phyloP scores from a whole-genome alignment of 345 rosid species.

The Odontarrhena argentea region DNA sequence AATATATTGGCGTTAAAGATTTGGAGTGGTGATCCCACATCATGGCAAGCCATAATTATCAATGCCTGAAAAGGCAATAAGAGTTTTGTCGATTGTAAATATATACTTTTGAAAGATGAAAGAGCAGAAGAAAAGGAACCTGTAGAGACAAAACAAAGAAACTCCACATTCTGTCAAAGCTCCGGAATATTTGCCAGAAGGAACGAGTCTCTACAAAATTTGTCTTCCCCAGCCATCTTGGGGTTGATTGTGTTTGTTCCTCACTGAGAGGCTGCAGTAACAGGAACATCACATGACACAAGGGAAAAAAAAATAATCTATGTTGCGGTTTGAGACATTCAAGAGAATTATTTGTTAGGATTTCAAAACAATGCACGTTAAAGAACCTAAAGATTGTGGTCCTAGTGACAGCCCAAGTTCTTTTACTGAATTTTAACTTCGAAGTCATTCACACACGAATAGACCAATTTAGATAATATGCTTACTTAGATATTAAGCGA shows the following conservation, averaged over 20 bases:
- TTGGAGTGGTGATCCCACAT: slow-evolving; percentile 83
- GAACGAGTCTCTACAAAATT: slow-evolving; percentile 93
- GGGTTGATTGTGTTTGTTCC: slow-evolving; percentile 47
- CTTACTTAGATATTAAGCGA: slow-evolving; percentile 39
- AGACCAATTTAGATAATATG: slow-evolving; percentile 30
- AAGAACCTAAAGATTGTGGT: slow-evolving; percentile 9
- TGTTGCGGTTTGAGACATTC: neutral
- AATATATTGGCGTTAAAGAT: slow-evolving; percentile 68
- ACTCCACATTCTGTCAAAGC: slow-evolving; percentile 98
- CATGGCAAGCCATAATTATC: slow-evolving; percentile 95
- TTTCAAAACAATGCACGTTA: slow-evolving; percentile 27
- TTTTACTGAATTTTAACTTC: slow-evolving; percentile 5
- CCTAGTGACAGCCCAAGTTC: slow-evolving; percentile 21
- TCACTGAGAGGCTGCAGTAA: slow-evolving; percentile 51
- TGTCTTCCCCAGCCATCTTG: slow-evolving; percentile 84
- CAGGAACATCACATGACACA: slow-evolving; percentile 27
- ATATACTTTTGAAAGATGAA: slow-evolving; percentile 19
- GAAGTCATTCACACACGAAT: slow-evolving; percentile 9
- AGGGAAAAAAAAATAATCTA: neutral
- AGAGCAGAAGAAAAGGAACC: slow-evolving; percentile 51
- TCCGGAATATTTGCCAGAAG: slow-evolving; percentile 94
- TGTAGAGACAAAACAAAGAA: slow-evolving; percentile 90
- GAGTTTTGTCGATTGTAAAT: neutral
- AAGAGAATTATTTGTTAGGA: neutral
- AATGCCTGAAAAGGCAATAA: slow-evolving; percentile 64